These are phyloP conservation scores for Colletotrichum tropicale DNA, from an alignment of 2,329 filamentous ascomycete species.

Conservation along the genomic window DNA sequence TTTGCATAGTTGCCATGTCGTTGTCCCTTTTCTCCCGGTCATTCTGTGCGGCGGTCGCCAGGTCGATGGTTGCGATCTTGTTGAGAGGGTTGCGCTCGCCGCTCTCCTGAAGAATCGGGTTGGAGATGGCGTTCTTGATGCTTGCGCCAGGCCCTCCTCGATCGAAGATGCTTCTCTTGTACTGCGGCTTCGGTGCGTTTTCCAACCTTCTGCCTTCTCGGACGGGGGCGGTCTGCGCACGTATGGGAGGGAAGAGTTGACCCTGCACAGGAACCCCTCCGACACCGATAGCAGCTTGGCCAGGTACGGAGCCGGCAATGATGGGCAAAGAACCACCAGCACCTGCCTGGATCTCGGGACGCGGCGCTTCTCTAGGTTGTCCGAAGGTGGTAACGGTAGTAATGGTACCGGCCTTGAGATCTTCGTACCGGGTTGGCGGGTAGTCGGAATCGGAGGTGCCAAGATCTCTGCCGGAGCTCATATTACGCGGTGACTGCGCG, in stretches of 20 bases:
- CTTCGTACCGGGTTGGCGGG: conserved; percentile 52
- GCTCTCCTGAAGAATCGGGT: conserved; percentile 46
- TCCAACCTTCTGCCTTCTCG: conserved; percentile 21
- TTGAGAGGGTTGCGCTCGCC: conserved; percentile 43
- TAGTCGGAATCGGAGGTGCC: conserved; percentile 48
- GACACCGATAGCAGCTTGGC: conserved; percentile 37
- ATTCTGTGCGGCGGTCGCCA: conserved; percentile 51
- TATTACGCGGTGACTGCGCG: conserved; percentile 42
- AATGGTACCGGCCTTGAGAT: conserved; percentile 47
- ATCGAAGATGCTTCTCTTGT: conserved; percentile 32
- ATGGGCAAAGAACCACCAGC: conserved; percentile 35
- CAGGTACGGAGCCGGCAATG: conserved; percentile 41
- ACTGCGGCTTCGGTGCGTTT: conserved; percentile 12
- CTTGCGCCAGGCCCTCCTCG: conserved; percentile 27
- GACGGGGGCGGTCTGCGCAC: conserved; percentile 29
- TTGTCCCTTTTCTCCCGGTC: conserved; percentile 46
- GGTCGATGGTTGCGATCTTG: conserved; percentile 53
- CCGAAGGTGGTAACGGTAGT: conserved; percentile 40
- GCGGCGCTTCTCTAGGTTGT: conserved; percentile 33
- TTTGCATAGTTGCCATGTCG: conserved; percentile 31
- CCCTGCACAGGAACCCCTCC: conserved; percentile 44
- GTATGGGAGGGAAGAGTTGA: conserved; percentile 46
- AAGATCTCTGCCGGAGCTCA: conserved; percentile 37
- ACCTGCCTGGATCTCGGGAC: conserved; percentile 19
- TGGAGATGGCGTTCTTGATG: conserved; percentile 51